Evolutionary conservation across 1,284 basidiomycete species (phyloP), one percentile per base, ranked within the genome.

Genomic region (Tilletiopsis washingtonensis): DNA sequence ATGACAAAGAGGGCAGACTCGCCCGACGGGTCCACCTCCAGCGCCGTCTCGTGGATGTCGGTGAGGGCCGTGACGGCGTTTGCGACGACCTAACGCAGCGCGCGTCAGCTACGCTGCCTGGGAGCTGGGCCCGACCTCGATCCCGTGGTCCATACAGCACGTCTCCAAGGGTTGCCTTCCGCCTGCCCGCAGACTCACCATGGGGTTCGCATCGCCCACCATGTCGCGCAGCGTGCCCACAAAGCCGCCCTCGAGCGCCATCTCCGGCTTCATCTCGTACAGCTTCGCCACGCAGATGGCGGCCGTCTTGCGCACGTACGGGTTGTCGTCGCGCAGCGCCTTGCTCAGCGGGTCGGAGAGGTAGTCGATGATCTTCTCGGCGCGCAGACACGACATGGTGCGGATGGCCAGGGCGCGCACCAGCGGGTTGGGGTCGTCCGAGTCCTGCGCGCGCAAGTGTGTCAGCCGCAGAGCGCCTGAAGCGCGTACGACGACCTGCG

Each of bases 341-440:
- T 90, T 88, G 64, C 88, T 85, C 7, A 98, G 77, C 0, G 93
- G 93, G 69, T 91, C 88, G 53, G 87, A 90, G 34, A 98, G 82
- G 76, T 97, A 97, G 77, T 94, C 91, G 75, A 97, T 90, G 74
- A 97, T 98, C 82, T 96, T 97, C 75, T 97, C 91, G 2, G 93
- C 91, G 36, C 91, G 85, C 42, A 98, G 77, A 69, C 89, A 90
- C 36, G 90, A 90, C 93, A 98, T 98, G 3, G 93, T 98, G 23
- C 93, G 84, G 72, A 98, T 97, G 25, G 94, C 88, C 42, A 98
- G 81, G 0, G 93, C 93, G 45, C 93, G 84, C 24, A 98, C 88
- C 53, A 98, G 86, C 0, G 93, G 91, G 72, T 97, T 98, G 4
- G 87, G 83, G 73, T 97, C 94, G 63, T 91, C 90, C 0, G 89